Evolutionary conservation across 73 alveolate genomes (phyloP), one percentile per base, ranked within the genome.

Genomic region (Paramecium bursaria): DNA sequence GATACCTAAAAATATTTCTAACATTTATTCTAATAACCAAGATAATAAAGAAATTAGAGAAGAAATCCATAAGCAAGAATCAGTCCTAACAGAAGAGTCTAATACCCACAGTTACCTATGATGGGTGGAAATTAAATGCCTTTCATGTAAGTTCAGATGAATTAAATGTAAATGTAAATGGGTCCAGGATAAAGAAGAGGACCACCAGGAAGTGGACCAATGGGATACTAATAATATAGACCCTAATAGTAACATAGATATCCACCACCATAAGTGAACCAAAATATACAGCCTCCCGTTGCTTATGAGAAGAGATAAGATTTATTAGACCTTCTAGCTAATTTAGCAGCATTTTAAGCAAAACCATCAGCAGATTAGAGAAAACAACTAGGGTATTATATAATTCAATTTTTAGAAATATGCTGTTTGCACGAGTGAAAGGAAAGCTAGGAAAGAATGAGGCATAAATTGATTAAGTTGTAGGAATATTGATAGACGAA

Each of bases 11-110:
- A 61, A 35, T 35, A 31, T 13, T 61, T 61, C 15, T 21, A 61
- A 61, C 54, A 61, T 61, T 44, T 61, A 0, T 61, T 61, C 60
- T n/a, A n/a, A n/a, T n/a, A n/a, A n/a, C 80, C 80, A 13, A 5
- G 42, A 61, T 7, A 39, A 5, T 7, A 39, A 39, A 7, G 11
- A 39, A 39, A 39, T 39, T 7, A 39, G 5, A 39, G 49, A 39
- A 5, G 49, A 7, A 39, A 39, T 39, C 5, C 5, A 7, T 11
- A 39, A 39, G 11, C 14, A 39, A 5, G 11, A 39, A 7, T 39
- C 49, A 7, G 14, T 7, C 49, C 49, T 7, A 39, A 39, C 49
- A 5, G 14, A 39, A 39, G 49, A 39, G 11, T 5, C 5, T 39
- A 7, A 7, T 5, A 5, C 5, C 49, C 49, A 39, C 49, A 5